These are phyloP conservation scores for Scytalidium lignicola DNA, from an alignment of 2,329 filamentous ascomycete species.

Conservation along the genomic window DNA sequence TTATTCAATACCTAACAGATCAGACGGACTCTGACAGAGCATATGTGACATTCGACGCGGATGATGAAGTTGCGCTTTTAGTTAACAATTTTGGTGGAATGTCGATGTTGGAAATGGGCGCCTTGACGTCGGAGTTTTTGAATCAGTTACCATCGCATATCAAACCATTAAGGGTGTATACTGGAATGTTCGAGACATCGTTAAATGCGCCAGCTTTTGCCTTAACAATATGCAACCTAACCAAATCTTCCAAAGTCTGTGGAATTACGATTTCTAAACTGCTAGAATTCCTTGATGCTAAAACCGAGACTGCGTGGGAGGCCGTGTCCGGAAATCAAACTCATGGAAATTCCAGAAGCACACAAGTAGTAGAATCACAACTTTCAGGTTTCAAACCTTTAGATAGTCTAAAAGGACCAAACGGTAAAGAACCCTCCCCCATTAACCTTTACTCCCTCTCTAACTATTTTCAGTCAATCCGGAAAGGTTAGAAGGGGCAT, in stretches of 20 bases:
- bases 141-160: slow-evolving; percentile 33
- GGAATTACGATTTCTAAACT: slow-evolving; percentile 30
- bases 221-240: slow-evolving; percentile 48
- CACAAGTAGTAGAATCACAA: slow-evolving; percentile 28
- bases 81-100: slow-evolving; percentile 57
- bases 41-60: slow-evolving; percentile 40
- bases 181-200: slow-evolving; percentile 45
- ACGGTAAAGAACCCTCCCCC: not conserved
- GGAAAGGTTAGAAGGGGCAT: slow-evolving; percentile 18
- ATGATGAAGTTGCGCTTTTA: slow-evolving; percentile 44
- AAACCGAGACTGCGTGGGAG: slow-evolving; percentile 37
- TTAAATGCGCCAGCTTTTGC: slow-evolving; percentile 52
- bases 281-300: slow-evolving; percentile 41
- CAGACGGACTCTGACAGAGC: slow-evolving; percentile 40
- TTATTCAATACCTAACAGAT: slow-evolving; percentile 41
- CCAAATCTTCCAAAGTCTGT: slow-evolving; percentile 25
- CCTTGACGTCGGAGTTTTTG: slow-evolving; percentile 38
- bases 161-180: slow-evolving; percentile 40
- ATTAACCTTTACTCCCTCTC: not conserved
- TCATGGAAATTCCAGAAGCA: slow-evolving; percentile 36
- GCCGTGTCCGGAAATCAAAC: not conserved
- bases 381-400: not conserved
- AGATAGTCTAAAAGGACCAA: not conserved
- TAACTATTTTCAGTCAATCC: slow-evolving; percentile 21
- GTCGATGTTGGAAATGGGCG: slow-evolving; percentile 52